These are phyloP conservation scores for Alloteropsis angusta DNA, from an alignment of 202 grass and related monocot species.

Conservation along the genomic window DNA sequence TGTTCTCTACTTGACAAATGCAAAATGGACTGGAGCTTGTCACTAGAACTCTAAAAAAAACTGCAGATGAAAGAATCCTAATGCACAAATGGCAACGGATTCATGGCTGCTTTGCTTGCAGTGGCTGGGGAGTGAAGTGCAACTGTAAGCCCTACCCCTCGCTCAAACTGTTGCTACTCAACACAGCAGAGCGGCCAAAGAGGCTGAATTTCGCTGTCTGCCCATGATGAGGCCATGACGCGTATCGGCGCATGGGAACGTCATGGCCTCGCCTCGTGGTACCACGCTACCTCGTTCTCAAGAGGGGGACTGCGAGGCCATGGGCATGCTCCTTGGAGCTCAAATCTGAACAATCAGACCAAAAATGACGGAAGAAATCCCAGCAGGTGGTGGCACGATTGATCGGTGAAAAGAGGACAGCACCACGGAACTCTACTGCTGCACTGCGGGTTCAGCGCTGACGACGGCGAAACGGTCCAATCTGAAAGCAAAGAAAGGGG, in stretches of 20 bases:
- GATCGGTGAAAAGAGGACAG: not conserved
- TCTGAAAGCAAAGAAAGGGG: not conserved
- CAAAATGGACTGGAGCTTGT: not conserved
- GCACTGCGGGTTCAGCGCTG: no score
- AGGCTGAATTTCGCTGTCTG: slow-evolving; percentile 10
- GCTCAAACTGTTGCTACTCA: slow-evolving; percentile 19
- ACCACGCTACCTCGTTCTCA: slow-evolving; percentile 25
- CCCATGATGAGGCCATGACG: slow-evolving; percentile 22
- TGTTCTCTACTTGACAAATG: not conserved
- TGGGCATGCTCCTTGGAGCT: not conserved
- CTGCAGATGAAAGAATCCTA: not conserved
- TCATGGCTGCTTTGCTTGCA: not conserved
- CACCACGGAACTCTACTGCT: no score
- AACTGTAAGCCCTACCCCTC: slow-evolving; percentile 30
- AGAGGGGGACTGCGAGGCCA: slow-evolving; percentile 25
- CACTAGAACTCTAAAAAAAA: not conserved
- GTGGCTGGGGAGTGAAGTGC: not conserved
- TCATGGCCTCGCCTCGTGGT: not conserved
- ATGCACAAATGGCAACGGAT: not conserved
- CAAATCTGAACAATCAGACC: not conserved
- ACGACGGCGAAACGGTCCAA: not conserved
- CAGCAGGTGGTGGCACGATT: not conserved
- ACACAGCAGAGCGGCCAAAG: slow-evolving; percentile 23
- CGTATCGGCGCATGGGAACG: not conserved
- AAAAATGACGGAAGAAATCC: not conserved